Conservation (phyloP, 768 basidiomycete genomes). For the Strobilomyces echinocephalus region DNA sequence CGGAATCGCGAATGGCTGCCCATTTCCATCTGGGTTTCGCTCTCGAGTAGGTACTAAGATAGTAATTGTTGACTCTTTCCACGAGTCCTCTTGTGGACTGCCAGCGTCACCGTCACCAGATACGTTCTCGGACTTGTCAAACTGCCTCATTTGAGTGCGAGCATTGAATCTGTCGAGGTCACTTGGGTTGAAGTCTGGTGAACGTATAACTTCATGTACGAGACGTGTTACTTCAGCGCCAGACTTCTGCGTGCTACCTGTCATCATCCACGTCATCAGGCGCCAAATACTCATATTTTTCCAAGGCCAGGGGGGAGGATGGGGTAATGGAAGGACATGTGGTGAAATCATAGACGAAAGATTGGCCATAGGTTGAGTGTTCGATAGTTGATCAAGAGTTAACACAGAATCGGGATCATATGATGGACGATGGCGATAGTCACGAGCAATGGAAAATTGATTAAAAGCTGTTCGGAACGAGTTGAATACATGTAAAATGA, state of each 20-base stretch:
- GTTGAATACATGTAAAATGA: neutral
- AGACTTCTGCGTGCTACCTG: neutral
- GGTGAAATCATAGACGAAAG: neutral
- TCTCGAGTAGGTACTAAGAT: constrained; percentile 31
- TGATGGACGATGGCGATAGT: neutral
- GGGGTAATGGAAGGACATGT: neutral
- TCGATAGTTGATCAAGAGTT: neutral
- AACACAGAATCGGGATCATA: neutral
- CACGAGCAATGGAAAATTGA: neutral
- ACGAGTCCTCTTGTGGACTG: neutral
- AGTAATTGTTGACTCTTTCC: constrained; percentile 13
- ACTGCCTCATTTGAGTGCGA: neutral
- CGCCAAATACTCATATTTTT: neutral
- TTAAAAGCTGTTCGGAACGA: neutral
- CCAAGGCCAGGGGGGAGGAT: neutral
- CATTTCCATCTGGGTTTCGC: constrained; percentile 5
- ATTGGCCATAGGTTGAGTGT: neutral
- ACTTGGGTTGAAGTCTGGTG: neutral
- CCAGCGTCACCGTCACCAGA: neutral
- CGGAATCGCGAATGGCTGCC: neutral
- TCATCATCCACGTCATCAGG: neutral
- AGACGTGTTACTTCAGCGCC: neutral
- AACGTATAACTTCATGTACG: neutral
- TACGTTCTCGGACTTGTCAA: constrained; percentile 8
- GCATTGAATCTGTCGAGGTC: constrained; percentile 9